Base-by-base conservation (phyloP, 2,329 filamentous ascomycete genomes). In the Apiospora marii region DNA sequence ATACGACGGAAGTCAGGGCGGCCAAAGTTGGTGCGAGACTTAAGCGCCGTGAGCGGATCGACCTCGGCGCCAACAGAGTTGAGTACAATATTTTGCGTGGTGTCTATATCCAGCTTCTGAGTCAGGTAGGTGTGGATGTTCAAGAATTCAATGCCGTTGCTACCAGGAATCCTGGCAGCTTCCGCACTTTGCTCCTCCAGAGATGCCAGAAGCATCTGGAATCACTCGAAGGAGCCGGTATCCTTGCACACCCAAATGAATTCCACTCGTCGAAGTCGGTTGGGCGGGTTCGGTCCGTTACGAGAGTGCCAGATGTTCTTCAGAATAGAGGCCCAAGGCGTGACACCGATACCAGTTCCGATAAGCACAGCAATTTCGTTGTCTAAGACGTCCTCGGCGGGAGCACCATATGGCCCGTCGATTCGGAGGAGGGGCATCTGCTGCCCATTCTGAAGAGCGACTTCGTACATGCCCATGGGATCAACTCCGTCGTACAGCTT, bases 241-340 rank as follows among this genome's bases (percentile, higher is more conserved):
- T 98, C 95, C 82, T 94, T 96, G 89, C 96, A 98, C 69, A 98
- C 92, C 96, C 96, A 99, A 85, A 99, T 97, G 84, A 99, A 99
- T 83, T 99, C 96, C 44, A 99, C 96, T 82, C 96, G 93, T 73
- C 95, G 93, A 67, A 99, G 92, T 80, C 96, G 94, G 69, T 90
- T 91, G 1, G 96, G 95, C 34, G 95, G 94, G 85, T 98, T 96
- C 10, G 96, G 95, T 22, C 92, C 91, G 75, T 96, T 92, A 74
- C 96, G 94, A 79, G 97, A 88, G 82, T 99, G 96, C 94, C 95
- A 99, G 84, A 99, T 98, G 82, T 98, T 98, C 86, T 99, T 99
- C 76, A 96, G 87, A 76, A 96, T 96, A 2, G 92, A 88, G 0
- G 94, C 94, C 93, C 94, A 96, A 1, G 94, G 94, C 10, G 94